Conservation (phyloP, 306 rosid genomes). For the Cucurbita pepo region DNA sequence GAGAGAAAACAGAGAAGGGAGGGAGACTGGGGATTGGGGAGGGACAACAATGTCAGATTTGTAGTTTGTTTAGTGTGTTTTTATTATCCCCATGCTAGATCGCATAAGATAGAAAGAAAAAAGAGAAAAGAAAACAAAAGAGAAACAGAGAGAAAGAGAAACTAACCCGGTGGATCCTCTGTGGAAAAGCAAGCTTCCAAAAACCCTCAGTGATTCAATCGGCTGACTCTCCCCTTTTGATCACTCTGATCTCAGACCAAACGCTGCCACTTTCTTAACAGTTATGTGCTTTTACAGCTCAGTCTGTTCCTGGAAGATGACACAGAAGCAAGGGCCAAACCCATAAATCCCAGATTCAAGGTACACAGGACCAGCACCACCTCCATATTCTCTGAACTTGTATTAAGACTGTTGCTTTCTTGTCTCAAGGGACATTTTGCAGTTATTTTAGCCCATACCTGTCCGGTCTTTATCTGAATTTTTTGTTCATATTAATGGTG, state of each 20-base stretch:
- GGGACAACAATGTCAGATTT: conserved; percentile 58
- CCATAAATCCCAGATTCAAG: conserved; percentile 49
- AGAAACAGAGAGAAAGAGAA: not conserved
- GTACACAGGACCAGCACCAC: conserved; percentile 44
- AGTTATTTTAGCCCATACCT: conserved; percentile 64
- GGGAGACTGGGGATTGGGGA: not conserved
- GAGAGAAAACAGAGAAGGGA: not conserved
- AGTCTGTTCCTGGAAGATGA: conserved; percentile 41
- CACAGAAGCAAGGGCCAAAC: conserved; percentile 25
- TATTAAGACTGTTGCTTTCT: conserved; percentile 27
- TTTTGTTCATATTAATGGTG: conserved; percentile 39
- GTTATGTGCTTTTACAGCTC: conserved; percentile 69
- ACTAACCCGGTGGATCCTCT: conserved; percentile 37
- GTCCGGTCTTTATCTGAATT: conserved; percentile 29
- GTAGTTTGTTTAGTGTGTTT: conserved; percentile 36
- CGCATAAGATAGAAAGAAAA: conserved; percentile 29
- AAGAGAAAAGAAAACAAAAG: not conserved
- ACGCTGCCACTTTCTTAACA: conserved; percentile 42
- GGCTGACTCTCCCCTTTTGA: conserved; percentile 10
- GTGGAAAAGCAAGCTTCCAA: conserved; percentile 38
- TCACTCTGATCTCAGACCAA: conserved; percentile 31
- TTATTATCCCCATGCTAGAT: conserved; percentile 44
- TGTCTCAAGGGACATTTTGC: conserved; percentile 44
- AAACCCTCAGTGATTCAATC: conserved; percentile 42
- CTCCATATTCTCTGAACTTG: conserved; percentile 65